Evolutionary conservation across 2,329 filamentous ascomycete genomes (phyloP), one percentile per base, ranked within the genome.

Genomic region (Dactylellina leptospora): DNA sequence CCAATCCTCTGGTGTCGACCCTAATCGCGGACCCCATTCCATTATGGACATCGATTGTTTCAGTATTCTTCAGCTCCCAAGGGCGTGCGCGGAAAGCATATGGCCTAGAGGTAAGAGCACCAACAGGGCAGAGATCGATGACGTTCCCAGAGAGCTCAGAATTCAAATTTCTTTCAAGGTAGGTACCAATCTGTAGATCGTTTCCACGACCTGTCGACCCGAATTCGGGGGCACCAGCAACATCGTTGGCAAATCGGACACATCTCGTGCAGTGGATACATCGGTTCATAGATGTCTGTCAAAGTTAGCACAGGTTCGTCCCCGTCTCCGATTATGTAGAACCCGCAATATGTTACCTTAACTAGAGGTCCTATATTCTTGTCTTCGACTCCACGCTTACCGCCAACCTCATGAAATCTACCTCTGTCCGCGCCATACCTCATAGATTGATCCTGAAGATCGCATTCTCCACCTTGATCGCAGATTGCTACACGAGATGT

Each of bases 371-470:
- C 95, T 78, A 99, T 97, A 82, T 99, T 97, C 86, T 99, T 99
- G 82, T 99, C 95, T 83, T 99, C 95, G 38, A 97, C 93, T 23
- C 92, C 95, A 84, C 95, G 91, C 86, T 99, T 99, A 82, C 95
- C 95, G 62, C 87, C 88, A 78, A 96, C 82, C 82, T 99, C 95
- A 83, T 99, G 95, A 84, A 99, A 99, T 78, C 95, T 90, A 74
- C 95, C 95, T 80, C 95, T 87, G 82, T 99, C 95, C 75, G 90
- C 91, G 78, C 95, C 95, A 80, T 99, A 99, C 81, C 95, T 87
- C 93, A 99, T 97, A 62, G 93, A 97, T 85, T 99, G 95, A 81
- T 99, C 95, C 83, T 99, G 95, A 73, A 99, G 87, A 84, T 99
- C 95, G 82, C 95, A 99, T 82, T 99, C 95, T 80, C 95, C 95